Evolutionary conservation across 2,329 filamentous ascomycete genomes (phyloP).

Genomic region (Bipolaris cookei): DNA sequence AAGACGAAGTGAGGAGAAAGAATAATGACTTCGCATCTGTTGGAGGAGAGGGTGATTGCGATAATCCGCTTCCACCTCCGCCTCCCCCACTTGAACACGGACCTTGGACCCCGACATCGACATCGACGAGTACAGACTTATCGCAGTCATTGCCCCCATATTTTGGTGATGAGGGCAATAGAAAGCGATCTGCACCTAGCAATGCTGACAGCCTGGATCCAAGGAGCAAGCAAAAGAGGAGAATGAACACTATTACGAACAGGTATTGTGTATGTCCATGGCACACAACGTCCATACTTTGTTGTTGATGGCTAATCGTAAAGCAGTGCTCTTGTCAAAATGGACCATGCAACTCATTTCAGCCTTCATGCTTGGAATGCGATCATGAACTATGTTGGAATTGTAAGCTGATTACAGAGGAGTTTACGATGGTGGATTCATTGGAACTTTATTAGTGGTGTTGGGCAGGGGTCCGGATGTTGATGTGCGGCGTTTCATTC

Average conservation of each 20-base stretch:
- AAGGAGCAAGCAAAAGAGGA: neutral
- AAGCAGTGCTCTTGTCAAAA: neutral
- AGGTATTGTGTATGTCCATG: neutral
- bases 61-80: neutral
- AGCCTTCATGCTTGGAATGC: neutral
- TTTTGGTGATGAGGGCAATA: neutral
- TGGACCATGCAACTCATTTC: neutral
- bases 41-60: constrained; percentile 8
- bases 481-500: neutral
- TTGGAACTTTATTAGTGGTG: neutral
- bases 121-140: neutral
- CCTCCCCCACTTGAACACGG: neutral
- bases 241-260: neutral
- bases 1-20: constrained; percentile 17
- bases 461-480: neutral
- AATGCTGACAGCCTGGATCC: neutral
- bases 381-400: neutral
- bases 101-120: neutral
- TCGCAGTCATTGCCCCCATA: neutral
- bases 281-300: neutral
- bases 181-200: neutral
- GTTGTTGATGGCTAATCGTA: neutral
- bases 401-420: neutral
- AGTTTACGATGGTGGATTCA: neutral
- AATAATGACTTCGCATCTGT: constrained; percentile 14